Base-by-base conservation (phyloP, 495 filamentous ascomycete genomes). In the Aspergillus cavernicola region DNA sequence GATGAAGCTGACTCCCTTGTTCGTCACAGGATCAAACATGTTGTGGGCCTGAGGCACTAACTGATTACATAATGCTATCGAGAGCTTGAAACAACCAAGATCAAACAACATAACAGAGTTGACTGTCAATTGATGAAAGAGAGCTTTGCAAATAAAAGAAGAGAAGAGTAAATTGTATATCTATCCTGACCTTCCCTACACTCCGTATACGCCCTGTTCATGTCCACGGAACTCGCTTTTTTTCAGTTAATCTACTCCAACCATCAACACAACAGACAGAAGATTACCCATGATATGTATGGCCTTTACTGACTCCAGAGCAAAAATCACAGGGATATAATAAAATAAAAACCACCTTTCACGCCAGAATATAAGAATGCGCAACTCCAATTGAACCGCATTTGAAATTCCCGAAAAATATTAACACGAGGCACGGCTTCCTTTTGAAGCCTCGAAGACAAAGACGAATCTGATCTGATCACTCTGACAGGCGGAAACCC, bases 1-100 rank as follows among this genome's bases (percentile, higher is more conserved):
- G 36, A 42, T 42, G 49, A 49, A 61, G 57, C 55, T 60, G 50
- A 50, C 24, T 38, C 54, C 58, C 57, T 35, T 43, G 55, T 49
- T 54, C 61, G 49, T 56, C 53, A 54, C 41, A 36, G 43, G 11
- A 18, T 32, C 20, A n/a, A 51, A n/a, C n/a, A n/a, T n/a, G n/a
- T n/a, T 26, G 26, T 28, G 16, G 2, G 68, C 66, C 68, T 71
- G 38, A 69, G 68, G 66, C 64, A 50, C 1, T 28, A 10, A 28
- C 18, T 15, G 6, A 19, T 47, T 54, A 54, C 29, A 15, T 54
- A 48, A 52, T 49, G 12, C 37, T 45, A n/a, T n/a, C n/a, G n/a
- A n/a, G n/a, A n/a, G n/a, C n/a, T n/a, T n/a, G n/a, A n/a, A n/a
- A n/a, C n/a, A n/a, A n/a, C n/a, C n/a, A n/a, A n/a, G n/a, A n/a